Evolutionary conservation across 163 green algal species (phyloP).

Genomic region (Chlorella variabilis): DNA sequence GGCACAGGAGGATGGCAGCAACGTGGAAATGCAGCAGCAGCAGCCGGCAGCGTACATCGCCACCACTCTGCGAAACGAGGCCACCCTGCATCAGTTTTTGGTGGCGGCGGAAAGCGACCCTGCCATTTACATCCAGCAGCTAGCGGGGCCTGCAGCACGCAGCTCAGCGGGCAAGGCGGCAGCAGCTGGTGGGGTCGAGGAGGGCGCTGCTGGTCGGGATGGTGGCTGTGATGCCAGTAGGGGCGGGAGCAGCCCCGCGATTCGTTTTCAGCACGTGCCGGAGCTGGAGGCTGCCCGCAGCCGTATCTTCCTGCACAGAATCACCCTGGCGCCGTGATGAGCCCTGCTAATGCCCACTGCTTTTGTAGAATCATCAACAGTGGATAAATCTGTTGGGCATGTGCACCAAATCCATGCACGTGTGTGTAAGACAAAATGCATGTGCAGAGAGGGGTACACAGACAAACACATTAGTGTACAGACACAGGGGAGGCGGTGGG

Average conservation of each 20-base stretch:
- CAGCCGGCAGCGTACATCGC: conserved; percentile 23
- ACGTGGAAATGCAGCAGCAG: neutral
- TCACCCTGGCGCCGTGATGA: neutral
- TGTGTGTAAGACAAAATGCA: too few species aligned
- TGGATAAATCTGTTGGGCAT: too few species aligned
- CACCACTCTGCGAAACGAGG: conserved; percentile 37
- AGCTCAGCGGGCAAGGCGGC: neutral
- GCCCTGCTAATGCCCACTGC: neutral
- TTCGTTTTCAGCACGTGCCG: conserved; percentile 19
- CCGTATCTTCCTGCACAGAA: conserved; percentile 36
- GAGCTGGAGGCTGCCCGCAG: conserved; percentile 18
- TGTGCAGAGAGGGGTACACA: too few species aligned
- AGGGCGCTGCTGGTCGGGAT: too few species aligned
- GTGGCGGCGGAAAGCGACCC: neutral
- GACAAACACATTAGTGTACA: too few species aligned
- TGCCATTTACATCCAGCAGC: neutral
- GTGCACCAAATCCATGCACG: too few species aligned
- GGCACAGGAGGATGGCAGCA: neutral
- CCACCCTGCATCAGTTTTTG: conserved; percentile 42
- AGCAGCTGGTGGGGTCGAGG: neutral
- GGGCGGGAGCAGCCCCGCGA: neutral
- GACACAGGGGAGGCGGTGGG: too few species aligned
- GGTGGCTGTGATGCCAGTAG: neutral
- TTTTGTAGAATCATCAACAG: too few species aligned
- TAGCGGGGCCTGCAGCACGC: neutral